These are phyloP conservation scores for Inosperma sp. DNA, from an alignment of 768 basidiomycete species.

Conservation along the genomic window DNA sequence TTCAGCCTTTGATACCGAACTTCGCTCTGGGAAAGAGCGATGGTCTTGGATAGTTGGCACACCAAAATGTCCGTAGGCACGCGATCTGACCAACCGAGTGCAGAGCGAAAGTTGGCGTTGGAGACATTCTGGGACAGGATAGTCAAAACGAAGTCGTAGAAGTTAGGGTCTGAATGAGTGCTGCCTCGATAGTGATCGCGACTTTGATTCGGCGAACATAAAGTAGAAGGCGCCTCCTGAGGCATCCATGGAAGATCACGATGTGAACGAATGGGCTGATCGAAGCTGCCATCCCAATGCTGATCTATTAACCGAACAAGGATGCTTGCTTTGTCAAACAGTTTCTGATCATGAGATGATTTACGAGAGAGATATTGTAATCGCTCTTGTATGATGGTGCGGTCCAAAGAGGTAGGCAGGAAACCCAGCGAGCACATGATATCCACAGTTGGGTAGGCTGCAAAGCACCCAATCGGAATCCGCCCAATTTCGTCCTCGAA, in stretches of 20 bases:
- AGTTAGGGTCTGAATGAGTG: conserved; percentile 12
- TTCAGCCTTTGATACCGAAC: conserved; percentile 1
- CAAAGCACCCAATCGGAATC: conserved; percentile 17
- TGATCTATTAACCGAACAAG: conserved; percentile 11
- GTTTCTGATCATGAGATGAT: conserved; percentile 8
- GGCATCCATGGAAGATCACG: conserved; percentile 9
- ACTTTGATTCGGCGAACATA: conserved; percentile 22
- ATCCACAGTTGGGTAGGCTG: background rate
- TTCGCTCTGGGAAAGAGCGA: conserved; percentile 6
- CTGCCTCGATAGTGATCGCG: conserved; percentile 12
- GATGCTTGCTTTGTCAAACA: conserved; percentile 7
- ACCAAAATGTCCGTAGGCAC: conserved; percentile 28
- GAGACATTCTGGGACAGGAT: conserved; percentile 22
- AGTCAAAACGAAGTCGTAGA: conserved; percentile 37
- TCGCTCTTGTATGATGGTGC: conserved; percentile 31
- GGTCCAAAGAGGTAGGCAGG: conserved; percentile 26
- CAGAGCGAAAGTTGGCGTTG: conserved; percentile 24
- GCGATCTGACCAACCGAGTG: conserved; percentile 38
- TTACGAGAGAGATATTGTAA: conserved; percentile 28
- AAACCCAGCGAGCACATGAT: conserved; percentile 21
- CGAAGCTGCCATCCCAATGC: conserved; percentile 10
- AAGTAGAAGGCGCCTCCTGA: conserved; percentile 31
- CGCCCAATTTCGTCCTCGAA: conserved; percentile 18
- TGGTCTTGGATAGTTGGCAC: conserved; percentile 26
- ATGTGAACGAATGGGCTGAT: background rate